Percentiles rank a stretch among this genome's conserved stretches.
phyloP scores from a whole-genome alignment of 208 protist genomes.

The Leishmania mexicana region DNA sequence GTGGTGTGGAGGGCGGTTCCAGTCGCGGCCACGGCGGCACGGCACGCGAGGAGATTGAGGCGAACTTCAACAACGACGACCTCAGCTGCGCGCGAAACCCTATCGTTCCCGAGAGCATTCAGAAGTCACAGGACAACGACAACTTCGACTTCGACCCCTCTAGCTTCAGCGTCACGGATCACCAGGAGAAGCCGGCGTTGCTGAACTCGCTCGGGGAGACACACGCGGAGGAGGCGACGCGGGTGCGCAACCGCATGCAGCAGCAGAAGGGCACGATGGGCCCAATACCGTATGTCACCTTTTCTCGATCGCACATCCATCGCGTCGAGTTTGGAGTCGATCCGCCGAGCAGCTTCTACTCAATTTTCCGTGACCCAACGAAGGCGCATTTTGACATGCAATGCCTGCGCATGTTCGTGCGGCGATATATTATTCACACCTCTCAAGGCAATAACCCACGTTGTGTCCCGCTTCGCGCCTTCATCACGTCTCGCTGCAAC shows the following conservation, averaged over 20 bases:
- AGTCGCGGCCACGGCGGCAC: neutral
- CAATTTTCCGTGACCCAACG: slow-evolving; percentile 60
- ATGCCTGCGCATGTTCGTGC: slow-evolving; percentile 84
- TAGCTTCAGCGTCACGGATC: neutral
- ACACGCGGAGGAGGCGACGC: slow-evolving; percentile 17
- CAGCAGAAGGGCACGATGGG: slow-evolving; percentile 42
- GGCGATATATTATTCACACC: slow-evolving; percentile 82
- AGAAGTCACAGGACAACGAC: slow-evolving; percentile 9
- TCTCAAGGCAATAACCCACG: slow-evolving; percentile 75
- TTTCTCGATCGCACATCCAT: slow-evolving; percentile 70
- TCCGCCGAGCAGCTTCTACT: slow-evolving; percentile 54
- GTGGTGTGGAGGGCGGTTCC: neutral
- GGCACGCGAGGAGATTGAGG: slow-evolving; percentile 25
- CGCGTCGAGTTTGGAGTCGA: slow-evolving; percentile 72
- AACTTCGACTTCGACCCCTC: slow-evolving; percentile 17
- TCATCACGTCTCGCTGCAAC: slow-evolving; percentile 61
- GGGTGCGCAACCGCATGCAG: slow-evolving; percentile 33
- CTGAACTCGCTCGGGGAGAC: slow-evolving; percentile 26
- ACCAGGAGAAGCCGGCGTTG: slow-evolving; percentile 11
- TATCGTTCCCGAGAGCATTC: neutral
- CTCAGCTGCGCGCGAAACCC: neutral
- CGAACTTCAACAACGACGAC: neutral
- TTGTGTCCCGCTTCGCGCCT: slow-evolving; percentile 59
- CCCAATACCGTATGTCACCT: slow-evolving; percentile 81
- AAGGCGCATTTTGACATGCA: slow-evolving; percentile 75